Conservation (phyloP, 345 rosid genomes). For the Luvunga scandens region DNA sequence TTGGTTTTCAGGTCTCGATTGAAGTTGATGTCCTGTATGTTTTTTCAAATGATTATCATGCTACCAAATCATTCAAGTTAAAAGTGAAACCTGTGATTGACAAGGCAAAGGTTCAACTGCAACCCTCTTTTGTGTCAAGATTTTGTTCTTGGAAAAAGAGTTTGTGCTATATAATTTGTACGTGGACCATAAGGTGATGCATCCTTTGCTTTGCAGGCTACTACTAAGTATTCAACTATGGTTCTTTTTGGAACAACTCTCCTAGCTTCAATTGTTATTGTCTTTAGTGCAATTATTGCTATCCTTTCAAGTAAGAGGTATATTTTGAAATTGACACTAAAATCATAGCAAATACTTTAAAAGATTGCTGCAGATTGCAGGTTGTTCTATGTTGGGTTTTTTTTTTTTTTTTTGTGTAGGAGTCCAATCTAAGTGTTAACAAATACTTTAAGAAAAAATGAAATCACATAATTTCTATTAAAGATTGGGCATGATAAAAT, state of each 20-base stretch:
- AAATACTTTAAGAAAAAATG: no score
- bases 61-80: constrained; percentile 77
- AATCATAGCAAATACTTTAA: not conserved
- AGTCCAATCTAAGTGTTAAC: no score
- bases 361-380: no score
- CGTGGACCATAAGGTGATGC: not conserved
- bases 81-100: constrained; percentile 19
- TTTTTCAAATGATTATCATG: not conserved
- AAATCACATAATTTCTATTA: no score
- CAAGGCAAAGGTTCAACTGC: constrained; percentile 8
- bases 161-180: not conserved
- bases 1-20: no score
- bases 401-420: no score
- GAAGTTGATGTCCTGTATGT: no score
- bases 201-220: constrained; percentile 50
- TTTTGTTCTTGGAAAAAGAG: not conserved
- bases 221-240: constrained; percentile 66
- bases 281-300: constrained; percentile 74
- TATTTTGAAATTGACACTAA: constrained; percentile 2
- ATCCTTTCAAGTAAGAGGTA: constrained; percentile 86
- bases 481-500: no score
- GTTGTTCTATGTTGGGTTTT: no score
- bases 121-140: not conserved
- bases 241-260: constrained; percentile 92
- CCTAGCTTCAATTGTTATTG: constrained; percentile 87